Evolutionary conservation across 257 asterid genomes (phyloP).

Genomic region (Mentha longifolia): DNA sequence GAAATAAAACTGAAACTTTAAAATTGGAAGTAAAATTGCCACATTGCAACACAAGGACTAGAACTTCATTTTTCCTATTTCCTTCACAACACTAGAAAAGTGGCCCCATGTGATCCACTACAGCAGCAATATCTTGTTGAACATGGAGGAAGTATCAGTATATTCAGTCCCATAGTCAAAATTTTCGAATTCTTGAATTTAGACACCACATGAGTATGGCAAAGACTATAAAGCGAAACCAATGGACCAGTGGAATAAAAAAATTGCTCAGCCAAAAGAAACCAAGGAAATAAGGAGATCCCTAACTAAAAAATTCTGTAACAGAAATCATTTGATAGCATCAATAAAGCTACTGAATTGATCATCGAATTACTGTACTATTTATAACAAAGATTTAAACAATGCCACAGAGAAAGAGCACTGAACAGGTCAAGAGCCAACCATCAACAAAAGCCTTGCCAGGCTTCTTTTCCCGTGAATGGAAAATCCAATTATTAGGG

Average conservation of each 20-base stretch:
- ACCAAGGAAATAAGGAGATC: conserved; percentile 19
- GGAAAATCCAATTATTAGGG: conserved; percentile 94
- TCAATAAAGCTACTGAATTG: conserved; percentile 25
- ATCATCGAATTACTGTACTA: background rate
- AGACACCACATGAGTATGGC: background rate
- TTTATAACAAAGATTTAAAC: background rate
- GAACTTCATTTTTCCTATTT: conserved; percentile 26
- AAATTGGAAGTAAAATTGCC: conserved; percentile 2
- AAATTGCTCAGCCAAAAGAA: conserved; percentile 17
- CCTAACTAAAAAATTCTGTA: conserved; percentile 10
- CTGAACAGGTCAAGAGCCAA: conserved; percentile 70
- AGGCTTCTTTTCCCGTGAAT: conserved; percentile 93
- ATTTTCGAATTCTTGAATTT: conserved; percentile 15
- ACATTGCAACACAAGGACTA: conserved; percentile 27
- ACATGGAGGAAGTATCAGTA: background rate
- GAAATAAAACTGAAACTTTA: conserved; percentile 8
- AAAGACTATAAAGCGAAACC: conserved; percentile 20
- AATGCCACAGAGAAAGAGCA: conserved; percentile 37
- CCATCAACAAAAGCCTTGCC: conserved; percentile 95
- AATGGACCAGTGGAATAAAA: background rate
- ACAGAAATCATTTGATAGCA: conserved; percentile 12
- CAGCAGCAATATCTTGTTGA: conserved; percentile 21
- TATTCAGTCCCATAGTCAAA: background rate
- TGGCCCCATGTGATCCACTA: conserved; percentile 5
- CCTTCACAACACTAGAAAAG: conserved; percentile 24